Conservation (phyloP, 2,329 filamentous ascomycete genomes). For the Fusarium pseudograminearum region DNA sequence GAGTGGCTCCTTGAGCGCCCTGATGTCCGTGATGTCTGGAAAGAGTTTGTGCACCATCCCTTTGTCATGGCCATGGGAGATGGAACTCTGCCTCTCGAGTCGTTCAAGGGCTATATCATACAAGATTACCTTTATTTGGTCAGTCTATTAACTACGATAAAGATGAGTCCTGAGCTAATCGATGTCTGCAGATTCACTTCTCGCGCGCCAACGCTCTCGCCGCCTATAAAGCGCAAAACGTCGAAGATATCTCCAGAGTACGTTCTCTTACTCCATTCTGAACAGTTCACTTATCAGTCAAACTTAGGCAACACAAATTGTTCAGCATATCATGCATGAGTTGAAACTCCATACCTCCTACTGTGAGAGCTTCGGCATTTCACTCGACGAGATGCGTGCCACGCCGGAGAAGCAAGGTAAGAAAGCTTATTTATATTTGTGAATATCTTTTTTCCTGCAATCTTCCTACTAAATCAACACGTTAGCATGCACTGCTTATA, state of each 20-base stretch:
- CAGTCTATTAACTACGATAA: constrained; percentile 33
- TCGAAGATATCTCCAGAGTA: constrained; percentile 79
- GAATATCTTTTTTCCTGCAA: neutral
- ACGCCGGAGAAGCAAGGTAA: constrained; percentile 80
- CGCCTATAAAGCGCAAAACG: constrained; percentile 82
- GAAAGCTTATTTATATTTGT: neutral
- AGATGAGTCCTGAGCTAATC: neutral
- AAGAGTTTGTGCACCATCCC: constrained; percentile 80
- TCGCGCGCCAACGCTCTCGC: constrained; percentile 86
- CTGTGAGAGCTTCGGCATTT: constrained; percentile 83
- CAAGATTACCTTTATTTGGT: constrained; percentile 95
- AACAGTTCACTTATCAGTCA: neutral
- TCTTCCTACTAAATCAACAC: neutral
- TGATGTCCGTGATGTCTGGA: constrained; percentile 81
- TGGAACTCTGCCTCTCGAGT: constrained; percentile 78
- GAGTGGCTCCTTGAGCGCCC: constrained; percentile 83
- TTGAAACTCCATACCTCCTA: constrained; percentile 85
- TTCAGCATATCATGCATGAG: constrained; percentile 82
- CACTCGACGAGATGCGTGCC: constrained; percentile 76
- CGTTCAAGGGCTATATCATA: constrained; percentile 89
- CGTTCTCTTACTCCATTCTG: constrained; percentile 38
- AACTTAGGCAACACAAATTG: constrained; percentile 64
- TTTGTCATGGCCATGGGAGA: constrained; percentile 84
- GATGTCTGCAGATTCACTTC: constrained; percentile 76
- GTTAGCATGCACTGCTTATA: constrained; percentile 82